Conservation (phyloP, 164 flowering plant species). For the Sedum album region DNA sequence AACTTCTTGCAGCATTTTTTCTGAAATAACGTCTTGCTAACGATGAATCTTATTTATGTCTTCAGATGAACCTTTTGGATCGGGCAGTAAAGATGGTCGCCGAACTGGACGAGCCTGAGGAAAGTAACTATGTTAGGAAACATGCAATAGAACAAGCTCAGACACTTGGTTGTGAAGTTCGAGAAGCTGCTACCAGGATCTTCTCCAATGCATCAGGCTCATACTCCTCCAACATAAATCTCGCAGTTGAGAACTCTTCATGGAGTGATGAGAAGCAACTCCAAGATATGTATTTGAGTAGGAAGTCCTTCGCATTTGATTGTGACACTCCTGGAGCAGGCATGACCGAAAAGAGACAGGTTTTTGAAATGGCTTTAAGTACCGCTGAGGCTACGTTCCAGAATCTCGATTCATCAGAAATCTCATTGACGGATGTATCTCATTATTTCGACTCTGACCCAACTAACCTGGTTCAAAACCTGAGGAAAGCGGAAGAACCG, state of each 20-base stretch:
- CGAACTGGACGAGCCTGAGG: slow-evolving; percentile 90
- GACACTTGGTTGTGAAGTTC: slow-evolving; percentile 51
- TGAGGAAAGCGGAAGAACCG: slow-evolving; percentile 92
- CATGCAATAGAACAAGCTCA: slow-evolving; percentile 85
- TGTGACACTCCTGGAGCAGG: slow-evolving; percentile 88
- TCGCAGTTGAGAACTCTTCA: slow-evolving; percentile 93
- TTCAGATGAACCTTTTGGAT: slow-evolving; percentile 94
- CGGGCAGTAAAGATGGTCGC: slow-evolving; percentile 98
- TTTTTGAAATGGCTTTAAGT: slow-evolving; percentile 91
- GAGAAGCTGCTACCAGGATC: slow-evolving; percentile 90
- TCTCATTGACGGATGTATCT: slow-evolving; percentile 96
- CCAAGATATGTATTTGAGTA: slow-evolving; percentile 96
- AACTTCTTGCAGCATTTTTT: neutral
- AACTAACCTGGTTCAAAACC: slow-evolving; percentile 82
- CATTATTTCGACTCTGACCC: slow-evolving; percentile 99
- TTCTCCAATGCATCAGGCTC: slow-evolving; percentile 98
- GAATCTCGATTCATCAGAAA: slow-evolving; percentile 94
- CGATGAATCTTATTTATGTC: neutral
- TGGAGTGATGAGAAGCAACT: slow-evolving; percentile 99
- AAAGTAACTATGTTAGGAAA: slow-evolving; percentile 79
- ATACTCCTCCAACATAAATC: slow-evolving; percentile 90
- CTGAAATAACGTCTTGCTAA: neutral
- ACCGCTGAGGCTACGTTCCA: slow-evolving; percentile 99
- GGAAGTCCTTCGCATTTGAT: slow-evolving; percentile 97
- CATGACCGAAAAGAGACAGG: slow-evolving; percentile 83